Percentiles rank a stretch among this genome's conserved stretches.
Evolutionary conservation across 225 moss, liverwort and hornwort genomes (phyloP).

Genomic region (Pseudoscleropodium purum): DNA sequence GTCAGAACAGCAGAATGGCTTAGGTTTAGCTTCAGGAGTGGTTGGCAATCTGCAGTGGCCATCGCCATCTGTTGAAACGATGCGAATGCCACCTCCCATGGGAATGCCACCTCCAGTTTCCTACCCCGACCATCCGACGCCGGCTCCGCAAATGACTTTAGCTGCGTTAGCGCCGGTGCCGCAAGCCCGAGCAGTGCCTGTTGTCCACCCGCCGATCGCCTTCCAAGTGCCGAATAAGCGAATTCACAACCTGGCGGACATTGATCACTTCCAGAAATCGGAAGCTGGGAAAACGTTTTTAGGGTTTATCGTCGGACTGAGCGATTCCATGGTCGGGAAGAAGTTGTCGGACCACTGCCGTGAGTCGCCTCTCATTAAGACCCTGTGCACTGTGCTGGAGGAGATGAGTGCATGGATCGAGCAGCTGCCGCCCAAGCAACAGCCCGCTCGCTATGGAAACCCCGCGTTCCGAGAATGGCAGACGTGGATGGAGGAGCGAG

Average conservation of each 20-base stretch:
- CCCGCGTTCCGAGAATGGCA: conserved; percentile 87
- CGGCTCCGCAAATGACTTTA: conserved; percentile 49
- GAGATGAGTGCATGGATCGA: conserved; percentile 79
- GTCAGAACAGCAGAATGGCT: background rate
- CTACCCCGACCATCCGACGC: conserved; percentile 19
- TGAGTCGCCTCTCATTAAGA: conserved; percentile 46
- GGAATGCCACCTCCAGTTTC: conserved; percentile 34
- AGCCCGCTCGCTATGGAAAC: conserved; percentile 92
- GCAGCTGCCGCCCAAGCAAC: conserved; percentile 81
- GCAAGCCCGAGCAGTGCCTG: conserved; percentile 68
- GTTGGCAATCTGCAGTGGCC: conserved; percentile 18
- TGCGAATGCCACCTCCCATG: conserved; percentile 36
- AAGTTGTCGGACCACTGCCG: conserved; percentile 78
- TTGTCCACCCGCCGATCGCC: conserved; percentile 61
- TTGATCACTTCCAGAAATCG: conserved; percentile 69
- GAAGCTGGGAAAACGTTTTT: conserved; percentile 80
- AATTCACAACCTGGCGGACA: conserved; percentile 55
- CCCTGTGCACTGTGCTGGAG: conserved; percentile 40
- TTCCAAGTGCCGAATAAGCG: conserved; percentile 69
- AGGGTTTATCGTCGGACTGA: conserved; percentile 77
- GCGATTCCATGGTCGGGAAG: conserved; percentile 69
- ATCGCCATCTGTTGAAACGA: conserved; percentile 11
- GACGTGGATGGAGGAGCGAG: conserved; percentile 56
- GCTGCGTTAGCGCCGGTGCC: conserved; percentile 85
- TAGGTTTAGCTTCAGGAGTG: background rate